These are phyloP conservation scores for Alternaria sp. DNA, from an alignment of 2,329 filamentous ascomycete genomes.

Conservation along the genomic window DNA sequence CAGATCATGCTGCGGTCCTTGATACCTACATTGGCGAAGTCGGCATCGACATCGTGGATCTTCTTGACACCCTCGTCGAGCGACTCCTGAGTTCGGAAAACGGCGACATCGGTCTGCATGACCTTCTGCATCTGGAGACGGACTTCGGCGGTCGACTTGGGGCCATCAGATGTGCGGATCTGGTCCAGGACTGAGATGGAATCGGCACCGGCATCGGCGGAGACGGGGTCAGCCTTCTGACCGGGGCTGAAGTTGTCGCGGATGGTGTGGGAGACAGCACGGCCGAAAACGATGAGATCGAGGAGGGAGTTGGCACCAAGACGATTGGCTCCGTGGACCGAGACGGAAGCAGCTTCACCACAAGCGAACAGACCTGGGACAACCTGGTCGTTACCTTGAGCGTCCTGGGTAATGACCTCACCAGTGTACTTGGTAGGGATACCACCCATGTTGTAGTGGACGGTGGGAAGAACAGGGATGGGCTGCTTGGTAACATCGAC, in stretches of 20 bases:
- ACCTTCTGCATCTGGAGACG: slow-evolving; percentile 94
- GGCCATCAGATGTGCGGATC: slow-evolving; percentile 81
- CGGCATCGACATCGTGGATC: slow-evolving; percentile 83
- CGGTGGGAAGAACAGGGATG: slow-evolving; percentile 93
- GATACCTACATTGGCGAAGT: slow-evolving; percentile 84
- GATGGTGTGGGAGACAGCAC: slow-evolving; percentile 96
- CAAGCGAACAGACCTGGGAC: slow-evolving; percentile 96
- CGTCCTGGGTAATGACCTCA: slow-evolving; percentile 90
- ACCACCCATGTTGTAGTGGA: slow-evolving; percentile 99
- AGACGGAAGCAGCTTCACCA: slow-evolving; percentile 96
- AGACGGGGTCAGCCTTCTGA: slow-evolving; percentile 77
- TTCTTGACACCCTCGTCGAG: slow-evolving; percentile 91
- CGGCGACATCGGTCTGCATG: slow-evolving; percentile 96
- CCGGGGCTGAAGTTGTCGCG: slow-evolving; percentile 92
- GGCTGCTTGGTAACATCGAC: slow-evolving; percentile 97
- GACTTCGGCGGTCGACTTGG: slow-evolving; percentile 88
- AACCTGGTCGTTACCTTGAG: slow-evolving; percentile 86
- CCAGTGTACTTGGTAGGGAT: slow-evolving; percentile 98
- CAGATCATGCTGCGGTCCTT: slow-evolving; percentile 99
- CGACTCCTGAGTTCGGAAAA: slow-evolving; percentile 93
- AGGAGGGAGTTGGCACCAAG: slow-evolving; percentile 98
- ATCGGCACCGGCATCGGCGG: slow-evolving; percentile 86
- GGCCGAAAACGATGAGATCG: slow-evolving; percentile 96
- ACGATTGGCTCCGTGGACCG: slow-evolving; percentile 97
- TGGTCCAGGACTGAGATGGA: slow-evolving; percentile 87